Evolutionary conservation across 2,329 filamentous ascomycete species (phyloP), one percentile per base, ranked within the genome.

Genomic region (Chlorencoelia australis): DNA sequence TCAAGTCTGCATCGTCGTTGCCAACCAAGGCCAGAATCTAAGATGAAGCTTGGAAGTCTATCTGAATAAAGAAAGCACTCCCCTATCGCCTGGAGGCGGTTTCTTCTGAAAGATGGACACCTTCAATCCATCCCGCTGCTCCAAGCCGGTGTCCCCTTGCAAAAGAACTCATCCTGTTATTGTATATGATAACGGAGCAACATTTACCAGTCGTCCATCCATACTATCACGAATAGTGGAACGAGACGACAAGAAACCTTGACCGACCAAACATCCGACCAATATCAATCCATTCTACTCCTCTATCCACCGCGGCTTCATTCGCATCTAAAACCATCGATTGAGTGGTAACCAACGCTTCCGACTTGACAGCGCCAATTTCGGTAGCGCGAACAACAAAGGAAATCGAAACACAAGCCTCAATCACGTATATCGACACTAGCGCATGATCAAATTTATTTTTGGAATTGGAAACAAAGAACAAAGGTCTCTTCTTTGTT

Each of bases 71-170:
- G 38, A 42, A 43, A 33, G 45, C 15, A 11, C 30, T 21, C 29
- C 33, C 37, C 39, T 32, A 33, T 30, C 40, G 21, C 38, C 36
- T 11, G 26, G 41, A 46, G 45, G 47, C 45, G 39, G 47, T 38
- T 51, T 49, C 48, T 50, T 48, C 43, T 14, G 33, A 45, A 45
- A 48, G 45, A 53, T 51, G 52, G 49, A 37, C 44, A 50, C 42
- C 46, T 40, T 45, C 43, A 48, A 46, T 37, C 17, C 33, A 37
- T 33, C 36, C 28, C 33, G 41, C 26, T 27, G 36, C 42, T 45
- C 41, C 43, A 39, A 35, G 35, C 27, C 34, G 42, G 43, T 48
- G 41, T 49, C 48, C 49, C 48, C 43, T 51, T 50, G 49, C 45
- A 42, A 41, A 40, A 29, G 37, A 44, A 32, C 17, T 35, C 27